Base-by-base conservation (phyloP, 2,329 filamentous ascomycete genomes). In the Meredithiella fracta region DNA sequence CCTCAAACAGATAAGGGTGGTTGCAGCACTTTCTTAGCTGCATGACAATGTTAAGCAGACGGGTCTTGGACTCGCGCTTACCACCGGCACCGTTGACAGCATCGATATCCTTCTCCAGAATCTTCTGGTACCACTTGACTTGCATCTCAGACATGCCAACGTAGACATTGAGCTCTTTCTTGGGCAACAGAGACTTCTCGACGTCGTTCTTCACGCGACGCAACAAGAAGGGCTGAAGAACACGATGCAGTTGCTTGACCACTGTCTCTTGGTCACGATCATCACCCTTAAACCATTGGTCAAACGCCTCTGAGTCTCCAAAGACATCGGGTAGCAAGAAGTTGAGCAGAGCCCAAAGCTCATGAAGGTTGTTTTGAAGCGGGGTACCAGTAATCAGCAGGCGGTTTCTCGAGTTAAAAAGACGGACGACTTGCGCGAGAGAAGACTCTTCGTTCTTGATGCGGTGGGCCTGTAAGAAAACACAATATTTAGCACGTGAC, bases 401-500 rank as follows among this genome's bases (percentile, higher is more conserved):
- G 53, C 92, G 84, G 67, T 97, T 97, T 65, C 92, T 81, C 3
- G 92, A 98, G 69, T 90, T 87, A 74, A 98, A 98, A 54, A 96
- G 73, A 62, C 92, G 87, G 61, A 98, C 95, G 62, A 97, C 94
- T 65, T 97, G 91, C 2, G 92, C 90, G 2, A 98, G 76, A 0
- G 92, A 96, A 0, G 92, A 98, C 68, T 97, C 89, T 67, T 98
- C 92, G 69, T 98, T 98, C 74, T 98, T 98, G 78, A 98, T 98
- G 59, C 92, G 88, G 69, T 98, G 92, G 1, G 92, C 80, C 71
- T 69, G 17, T 26, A 31, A n/a, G 14, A 8, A 51, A 11, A 11
- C 2, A 29, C 2, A 53, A 31, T 25, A 37, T 40, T 57, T 57
- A 59, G 59, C 42, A 59, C 1, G 51, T 53, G 23, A n/a, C 6